Conservation (phyloP, 1,139 yeast genomes). For the Pichia terricola region DNA sequence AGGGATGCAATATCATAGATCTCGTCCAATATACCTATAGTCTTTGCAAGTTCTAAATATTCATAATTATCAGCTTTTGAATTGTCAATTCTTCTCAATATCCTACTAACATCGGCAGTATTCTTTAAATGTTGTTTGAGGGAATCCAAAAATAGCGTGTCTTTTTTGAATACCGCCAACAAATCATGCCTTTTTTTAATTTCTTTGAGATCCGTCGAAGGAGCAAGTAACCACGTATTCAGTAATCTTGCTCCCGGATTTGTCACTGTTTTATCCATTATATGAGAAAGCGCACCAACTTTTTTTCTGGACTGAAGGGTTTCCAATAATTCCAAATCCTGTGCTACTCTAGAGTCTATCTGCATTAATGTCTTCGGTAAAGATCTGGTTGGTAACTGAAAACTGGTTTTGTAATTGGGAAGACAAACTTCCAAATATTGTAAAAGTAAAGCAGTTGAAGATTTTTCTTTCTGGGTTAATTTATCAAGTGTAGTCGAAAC, state of each 20-base stretch:
- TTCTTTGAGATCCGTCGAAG: constrained; percentile 50
- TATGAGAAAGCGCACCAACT: constrained; percentile 60
- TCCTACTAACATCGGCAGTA: constrained; percentile 43
- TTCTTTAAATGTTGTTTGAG: constrained; percentile 28
- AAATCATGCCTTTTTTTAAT: constrained; percentile 53
- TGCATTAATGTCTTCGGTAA: constrained; percentile 49
- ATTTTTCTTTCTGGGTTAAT: constrained; percentile 36
- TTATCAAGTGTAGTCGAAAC: constrained; percentile 17
- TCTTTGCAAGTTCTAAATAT: constrained; percentile 21
- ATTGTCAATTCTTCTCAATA: constrained; percentile 37
- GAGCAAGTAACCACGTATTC: constrained; percentile 76
- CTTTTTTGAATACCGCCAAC: constrained; percentile 43
- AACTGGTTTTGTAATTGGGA: constrained; percentile 40
- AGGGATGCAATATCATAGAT: constrained; percentile 10
- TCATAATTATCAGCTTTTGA: constrained; percentile 22
- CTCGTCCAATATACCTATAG: constrained; percentile 18
- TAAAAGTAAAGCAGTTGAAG: constrained; percentile 46
- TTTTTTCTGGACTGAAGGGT: constrained; percentile 49
- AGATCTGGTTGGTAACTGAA: constrained; percentile 44
- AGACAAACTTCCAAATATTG: constrained; percentile 49
- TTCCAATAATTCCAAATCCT: constrained; percentile 64
- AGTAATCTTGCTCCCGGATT: constrained; percentile 72
- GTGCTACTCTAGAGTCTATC: constrained; percentile 75
- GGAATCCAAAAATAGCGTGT: constrained; percentile 29
- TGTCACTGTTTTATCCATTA: constrained; percentile 67